A percentile compares a stretch with the other conserved stretches of the same genome.
These are phyloP conservation scores for Erodium texanum DNA, from an alignment of 441 rosid species.

Conservation along the genomic window DNA sequence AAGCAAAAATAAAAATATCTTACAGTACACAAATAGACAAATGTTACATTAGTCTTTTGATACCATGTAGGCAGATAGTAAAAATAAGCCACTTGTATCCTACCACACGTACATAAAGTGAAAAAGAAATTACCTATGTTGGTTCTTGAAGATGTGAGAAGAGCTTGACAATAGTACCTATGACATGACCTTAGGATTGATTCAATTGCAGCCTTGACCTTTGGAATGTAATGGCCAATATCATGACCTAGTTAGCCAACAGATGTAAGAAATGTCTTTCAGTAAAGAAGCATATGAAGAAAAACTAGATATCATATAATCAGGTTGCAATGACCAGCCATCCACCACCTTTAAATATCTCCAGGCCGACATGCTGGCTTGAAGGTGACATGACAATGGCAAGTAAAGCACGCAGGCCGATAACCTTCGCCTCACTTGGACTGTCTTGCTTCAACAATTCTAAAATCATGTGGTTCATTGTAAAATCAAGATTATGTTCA, in stretches of 20 bases:
- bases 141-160: constrained; percentile 83
- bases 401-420: constrained; percentile 96
- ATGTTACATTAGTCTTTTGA: neutral
- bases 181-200: constrained; percentile 87
- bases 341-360: constrained; percentile 72
- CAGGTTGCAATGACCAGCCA: constrained; percentile 17
- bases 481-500: constrained; percentile 97
- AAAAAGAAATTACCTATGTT: constrained; percentile 51
- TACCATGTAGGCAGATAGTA: constrained; percentile 8
- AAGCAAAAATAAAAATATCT: too few species aligned
- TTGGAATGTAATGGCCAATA: constrained; percentile 91
- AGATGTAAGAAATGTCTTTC: constrained; percentile 15
- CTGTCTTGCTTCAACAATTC: constrained; percentile 97
- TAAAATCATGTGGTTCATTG: constrained; percentile 97
- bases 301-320: constrained; percentile 7
- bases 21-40: too few species aligned
- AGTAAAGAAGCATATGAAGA: neutral
- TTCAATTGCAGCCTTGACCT: constrained; percentile 98
- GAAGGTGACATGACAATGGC: constrained; percentile 91
- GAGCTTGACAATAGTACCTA: constrained; percentile 80
- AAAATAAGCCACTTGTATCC: constrained; percentile 12
- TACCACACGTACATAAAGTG: neutral
- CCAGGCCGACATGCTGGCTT: constrained; percentile 79
- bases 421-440: constrained; percentile 93
- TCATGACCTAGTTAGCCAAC: constrained; percentile 55